Evolutionary conservation across 257 asterid species (phyloP).

Genomic region (Gentiana straminea): DNA sequence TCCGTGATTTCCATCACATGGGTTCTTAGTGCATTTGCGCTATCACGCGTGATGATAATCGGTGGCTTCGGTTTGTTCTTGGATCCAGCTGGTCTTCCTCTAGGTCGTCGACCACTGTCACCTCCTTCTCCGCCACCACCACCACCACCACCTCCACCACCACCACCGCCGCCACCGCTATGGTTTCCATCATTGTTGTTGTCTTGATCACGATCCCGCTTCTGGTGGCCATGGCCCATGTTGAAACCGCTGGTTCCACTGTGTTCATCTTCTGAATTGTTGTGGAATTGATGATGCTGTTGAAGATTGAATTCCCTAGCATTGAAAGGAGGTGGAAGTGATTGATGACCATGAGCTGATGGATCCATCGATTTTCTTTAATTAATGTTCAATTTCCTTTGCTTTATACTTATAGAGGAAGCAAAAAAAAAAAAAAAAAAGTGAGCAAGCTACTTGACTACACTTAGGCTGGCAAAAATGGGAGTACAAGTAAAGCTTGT

Average conservation of each 20-base stretch:
- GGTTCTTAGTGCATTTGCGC: conserved; percentile 83
- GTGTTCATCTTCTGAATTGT: conserved; percentile 56
- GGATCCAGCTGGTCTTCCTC: conserved; percentile 92
- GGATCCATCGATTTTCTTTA: conserved; percentile 20
- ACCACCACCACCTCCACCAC: conserved; percentile 6
- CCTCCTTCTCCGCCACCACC: conserved; percentile 22
- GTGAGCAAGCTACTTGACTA: neutral
- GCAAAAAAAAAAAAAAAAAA: neutral
- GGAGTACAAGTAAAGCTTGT: conserved; percentile 25
- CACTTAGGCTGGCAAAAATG: conserved; percentile 2
- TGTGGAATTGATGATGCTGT: conserved; percentile 48
- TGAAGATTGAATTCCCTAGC: conserved; percentile 71
- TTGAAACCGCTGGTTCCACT: conserved; percentile 54
- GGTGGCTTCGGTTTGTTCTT: conserved; percentile 88
- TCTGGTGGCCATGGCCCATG: conserved; percentile 21
- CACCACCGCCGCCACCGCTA: neutral
- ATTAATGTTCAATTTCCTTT: conserved; percentile 5
- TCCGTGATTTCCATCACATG: conserved; percentile 91
- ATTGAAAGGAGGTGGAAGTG: conserved; percentile 79
- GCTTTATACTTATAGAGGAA: neutral
- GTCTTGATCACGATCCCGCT: conserved; percentile 41
- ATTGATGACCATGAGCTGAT: conserved; percentile 20
- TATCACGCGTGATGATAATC: conserved; percentile 78
- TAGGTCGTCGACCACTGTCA: conserved; percentile 43
- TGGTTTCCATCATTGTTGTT: conserved; percentile 12